Conservation (phyloP, 768 basidiomycete species). For the Lyophyllum semitale region DNA sequence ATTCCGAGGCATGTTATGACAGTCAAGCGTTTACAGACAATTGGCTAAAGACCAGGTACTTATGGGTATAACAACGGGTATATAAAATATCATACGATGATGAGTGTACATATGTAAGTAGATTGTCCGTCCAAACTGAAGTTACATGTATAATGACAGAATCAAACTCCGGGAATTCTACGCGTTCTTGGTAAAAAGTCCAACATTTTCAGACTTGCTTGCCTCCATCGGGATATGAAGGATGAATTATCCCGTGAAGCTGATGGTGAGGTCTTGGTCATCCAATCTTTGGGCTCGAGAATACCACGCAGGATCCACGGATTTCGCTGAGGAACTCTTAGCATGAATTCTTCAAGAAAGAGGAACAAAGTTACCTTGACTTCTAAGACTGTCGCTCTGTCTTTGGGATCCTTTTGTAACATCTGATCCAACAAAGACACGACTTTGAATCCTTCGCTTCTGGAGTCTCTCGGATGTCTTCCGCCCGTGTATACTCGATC, state of each 20-base stretch:
- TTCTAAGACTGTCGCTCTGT: slow-evolving; percentile 43
- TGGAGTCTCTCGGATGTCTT: slow-evolving; percentile 28
- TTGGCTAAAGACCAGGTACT: too few species aligned
- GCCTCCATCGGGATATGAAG: slow-evolving; percentile 24
- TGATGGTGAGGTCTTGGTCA: slow-evolving; percentile 41
- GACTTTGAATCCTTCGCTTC: slow-evolving; percentile 30
- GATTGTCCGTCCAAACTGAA: background rate
- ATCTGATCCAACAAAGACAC: slow-evolving; percentile 39
- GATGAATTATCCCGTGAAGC: background rate
- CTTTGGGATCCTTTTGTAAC: slow-evolving; percentile 40
- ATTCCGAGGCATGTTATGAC: too few species aligned
- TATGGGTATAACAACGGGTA: background rate
- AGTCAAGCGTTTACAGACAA: too few species aligned
- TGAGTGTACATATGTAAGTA: background rate
- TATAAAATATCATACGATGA: background rate
- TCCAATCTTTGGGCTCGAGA: slow-evolving; percentile 68
- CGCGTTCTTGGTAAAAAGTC: slow-evolving; percentile 12
- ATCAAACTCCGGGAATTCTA: background rate
- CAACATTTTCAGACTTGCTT: slow-evolving; percentile 28
- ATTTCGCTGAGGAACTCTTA: slow-evolving; percentile 50
- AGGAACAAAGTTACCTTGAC: slow-evolving; percentile 35
- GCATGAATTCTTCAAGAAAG: slow-evolving; percentile 70
- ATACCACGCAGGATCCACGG: slow-evolving; percentile 74
- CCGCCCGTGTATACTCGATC: slow-evolving; percentile 37
- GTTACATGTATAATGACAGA: background rate